Evolutionary conservation across 2,329 filamentous ascomycete genomes (phyloP).

Genomic region (Macrophomina phaseolina): DNA sequence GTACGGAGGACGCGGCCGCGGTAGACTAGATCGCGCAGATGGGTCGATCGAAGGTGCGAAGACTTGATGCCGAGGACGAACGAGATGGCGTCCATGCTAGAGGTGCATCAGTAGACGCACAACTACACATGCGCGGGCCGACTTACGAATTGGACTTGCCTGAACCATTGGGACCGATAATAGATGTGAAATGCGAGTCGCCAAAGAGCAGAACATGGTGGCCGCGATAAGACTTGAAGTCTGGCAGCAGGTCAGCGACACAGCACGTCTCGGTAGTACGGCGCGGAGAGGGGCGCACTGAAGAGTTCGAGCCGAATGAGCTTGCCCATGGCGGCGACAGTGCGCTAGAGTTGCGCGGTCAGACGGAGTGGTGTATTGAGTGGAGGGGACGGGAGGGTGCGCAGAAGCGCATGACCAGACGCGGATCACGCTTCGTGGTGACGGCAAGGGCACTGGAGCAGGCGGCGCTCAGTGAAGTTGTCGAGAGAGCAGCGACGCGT

Average conservation of each 20-base stretch:
- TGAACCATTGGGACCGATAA: slow-evolving; percentile 99
- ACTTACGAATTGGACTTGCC: slow-evolving; percentile 96
- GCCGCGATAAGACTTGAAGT: slow-evolving; percentile 99
- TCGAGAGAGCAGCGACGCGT: slow-evolving; percentile 23
- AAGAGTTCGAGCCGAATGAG: slow-evolving; percentile 92
- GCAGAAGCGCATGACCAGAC: slow-evolving; percentile 22
- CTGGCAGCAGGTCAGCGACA: slow-evolving; percentile 53
- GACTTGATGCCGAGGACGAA: slow-evolving; percentile 99
- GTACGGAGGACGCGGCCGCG: slow-evolving; percentile 91
- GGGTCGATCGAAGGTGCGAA: slow-evolving; percentile 91
- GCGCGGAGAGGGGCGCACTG: slow-evolving; percentile 64
- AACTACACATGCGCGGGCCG: slow-evolving; percentile 15
- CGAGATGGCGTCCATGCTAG: slow-evolving; percentile 97
- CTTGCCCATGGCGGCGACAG: slow-evolving; percentile 76
- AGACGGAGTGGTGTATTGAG: background rate
- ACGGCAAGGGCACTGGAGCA: background rate
- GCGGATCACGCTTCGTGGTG: slow-evolving; percentile 6
- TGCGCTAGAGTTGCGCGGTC: slow-evolving; percentile 11
- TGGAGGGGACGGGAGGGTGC: background rate
- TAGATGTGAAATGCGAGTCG: slow-evolving; percentile 98
- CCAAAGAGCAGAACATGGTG: slow-evolving; percentile 94
- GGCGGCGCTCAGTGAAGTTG: slow-evolving; percentile 18
- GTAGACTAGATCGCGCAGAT: slow-evolving; percentile 94
- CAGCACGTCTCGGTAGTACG: slow-evolving; percentile 16
- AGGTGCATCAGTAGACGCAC: slow-evolving; percentile 33